These are phyloP conservation scores for Xylariaceae sp. DNA, from an alignment of 2,329 filamentous ascomycete species.

Conservation along the genomic window DNA sequence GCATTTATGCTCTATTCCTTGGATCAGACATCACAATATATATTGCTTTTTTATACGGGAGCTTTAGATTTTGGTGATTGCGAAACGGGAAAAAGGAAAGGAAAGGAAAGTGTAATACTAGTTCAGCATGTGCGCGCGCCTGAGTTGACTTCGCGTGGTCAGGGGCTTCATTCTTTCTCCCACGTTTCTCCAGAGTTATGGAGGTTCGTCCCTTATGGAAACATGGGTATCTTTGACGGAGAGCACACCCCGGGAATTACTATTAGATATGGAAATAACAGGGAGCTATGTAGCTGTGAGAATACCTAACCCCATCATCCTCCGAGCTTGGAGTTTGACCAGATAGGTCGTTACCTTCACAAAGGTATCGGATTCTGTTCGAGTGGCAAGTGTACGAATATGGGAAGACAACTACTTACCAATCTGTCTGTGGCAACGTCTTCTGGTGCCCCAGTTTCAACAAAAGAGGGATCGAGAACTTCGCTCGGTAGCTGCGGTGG, in stretches of 20 bases:
- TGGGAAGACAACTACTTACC: too few species aligned
- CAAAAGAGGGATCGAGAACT: too few species aligned
- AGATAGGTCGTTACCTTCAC: too few species aligned
- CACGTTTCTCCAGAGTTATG: neutral
- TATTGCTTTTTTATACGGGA: slow-evolving; percentile 13
- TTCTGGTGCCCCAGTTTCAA: too few species aligned
- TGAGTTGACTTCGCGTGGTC: slow-evolving; percentile 5
- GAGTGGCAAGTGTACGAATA: too few species aligned
- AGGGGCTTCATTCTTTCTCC: slow-evolving; percentile 4
- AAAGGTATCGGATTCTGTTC: too few species aligned
- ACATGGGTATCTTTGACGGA: neutral
- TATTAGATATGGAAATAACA: neutral
- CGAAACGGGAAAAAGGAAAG: neutral
- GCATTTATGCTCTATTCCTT: slow-evolving; percentile 7
- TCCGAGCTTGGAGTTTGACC: too few species aligned
- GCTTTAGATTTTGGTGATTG: slow-evolving; percentile 10
- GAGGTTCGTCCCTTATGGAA: neutral
- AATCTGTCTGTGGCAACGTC: too few species aligned
- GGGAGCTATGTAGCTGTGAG: neutral
- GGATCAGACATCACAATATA: slow-evolving; percentile 18
- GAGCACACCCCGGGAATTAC: neutral
- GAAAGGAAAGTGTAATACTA: slow-evolving; percentile 17
- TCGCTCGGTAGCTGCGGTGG: too few species aligned
- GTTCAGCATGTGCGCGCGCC: slow-evolving; percentile 7
- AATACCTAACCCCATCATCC: too few species aligned